phyloP scores from a whole-genome alignment of 768 basidiomycete species.

The Cystofilobasidium macerans region DNA sequence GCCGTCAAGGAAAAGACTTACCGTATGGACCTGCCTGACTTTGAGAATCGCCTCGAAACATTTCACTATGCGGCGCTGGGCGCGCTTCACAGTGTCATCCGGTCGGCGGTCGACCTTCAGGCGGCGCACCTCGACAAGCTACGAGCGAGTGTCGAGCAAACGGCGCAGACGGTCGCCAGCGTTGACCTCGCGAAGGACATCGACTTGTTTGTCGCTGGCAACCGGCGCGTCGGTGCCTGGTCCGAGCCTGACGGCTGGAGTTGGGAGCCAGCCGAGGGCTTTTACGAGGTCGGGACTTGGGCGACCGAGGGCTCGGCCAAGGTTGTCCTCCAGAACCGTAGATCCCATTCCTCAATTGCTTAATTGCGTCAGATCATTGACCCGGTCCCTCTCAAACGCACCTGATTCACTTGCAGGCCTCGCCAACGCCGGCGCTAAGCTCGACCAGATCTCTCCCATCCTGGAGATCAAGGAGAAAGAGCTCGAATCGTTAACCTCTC shows the following conservation, averaged over 20 bases:
- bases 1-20: slow-evolving; percentile 60
- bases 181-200: slow-evolving; percentile 57
- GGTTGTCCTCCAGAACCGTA: slow-evolving; percentile 64
- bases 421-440: slow-evolving; percentile 7
- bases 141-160: slow-evolving; percentile 21
- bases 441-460: slow-evolving; percentile 7
- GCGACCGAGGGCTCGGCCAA: slow-evolving; percentile 60
- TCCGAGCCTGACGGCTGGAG: slow-evolving; percentile 53
- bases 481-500: neutral
- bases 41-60: slow-evolving; percentile 48
- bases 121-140: slow-evolving; percentile 41
- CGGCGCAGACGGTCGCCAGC: slow-evolving; percentile 17
- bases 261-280: slow-evolving; percentile 62
- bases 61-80: slow-evolving; percentile 44
- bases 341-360: neutral
- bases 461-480: slow-evolving; percentile 11
- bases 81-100: slow-evolving; percentile 45
- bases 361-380: neutral
- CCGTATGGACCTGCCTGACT: slow-evolving; percentile 51
- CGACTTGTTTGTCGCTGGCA: slow-evolving; percentile 59
- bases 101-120: slow-evolving; percentile 53
- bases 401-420: neutral
- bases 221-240: slow-evolving; percentile 51
- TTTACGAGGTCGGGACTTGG: slow-evolving; percentile 63
- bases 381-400: neutral